phyloP scores from a whole-genome alignment of 2,329 filamentous ascomycete species.

The Paecilomyces variotii region DNA sequence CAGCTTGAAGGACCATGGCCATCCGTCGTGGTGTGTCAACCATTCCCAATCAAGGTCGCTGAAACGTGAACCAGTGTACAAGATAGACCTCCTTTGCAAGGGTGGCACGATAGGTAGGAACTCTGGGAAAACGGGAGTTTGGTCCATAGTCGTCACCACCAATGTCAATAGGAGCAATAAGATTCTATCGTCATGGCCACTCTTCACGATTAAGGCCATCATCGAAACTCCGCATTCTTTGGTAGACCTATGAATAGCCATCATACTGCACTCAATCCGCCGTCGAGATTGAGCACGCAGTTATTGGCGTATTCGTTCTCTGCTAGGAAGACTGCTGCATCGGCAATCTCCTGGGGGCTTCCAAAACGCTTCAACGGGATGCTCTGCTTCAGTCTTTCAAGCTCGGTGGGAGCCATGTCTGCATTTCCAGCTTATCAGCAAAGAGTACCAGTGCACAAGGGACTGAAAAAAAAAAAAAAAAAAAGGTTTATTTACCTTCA shows the following conservation, averaged over 20 bases:
- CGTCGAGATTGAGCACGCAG: conserved; percentile 77
- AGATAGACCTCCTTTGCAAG: background rate
- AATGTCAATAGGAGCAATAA: background rate
- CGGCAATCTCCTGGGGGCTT: conserved; percentile 63
- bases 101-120: background rate
- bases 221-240: background rate
- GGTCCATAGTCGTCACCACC: background rate
- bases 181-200: background rate
- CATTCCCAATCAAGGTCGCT: background rate
- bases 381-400: conserved; percentile 25
- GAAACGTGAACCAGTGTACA: background rate
- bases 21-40: background rate
- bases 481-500: conserved; percentile 44
- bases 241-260: background rate
- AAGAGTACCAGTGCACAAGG: background rate
- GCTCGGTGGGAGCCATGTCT: conserved; percentile 36
- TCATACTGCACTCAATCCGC: conserved; percentile 65
- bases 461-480: too few species aligned
- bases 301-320: conserved; percentile 79
- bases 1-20: background rate
- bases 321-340: conserved; percentile 70
- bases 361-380: conserved; percentile 65
- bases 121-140: background rate
- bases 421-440: conserved; percentile 2
- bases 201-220: too few species aligned